phyloP scores from a whole-genome alignment of 805 yeast species.

The Barnettozyma vustinii region DNA sequence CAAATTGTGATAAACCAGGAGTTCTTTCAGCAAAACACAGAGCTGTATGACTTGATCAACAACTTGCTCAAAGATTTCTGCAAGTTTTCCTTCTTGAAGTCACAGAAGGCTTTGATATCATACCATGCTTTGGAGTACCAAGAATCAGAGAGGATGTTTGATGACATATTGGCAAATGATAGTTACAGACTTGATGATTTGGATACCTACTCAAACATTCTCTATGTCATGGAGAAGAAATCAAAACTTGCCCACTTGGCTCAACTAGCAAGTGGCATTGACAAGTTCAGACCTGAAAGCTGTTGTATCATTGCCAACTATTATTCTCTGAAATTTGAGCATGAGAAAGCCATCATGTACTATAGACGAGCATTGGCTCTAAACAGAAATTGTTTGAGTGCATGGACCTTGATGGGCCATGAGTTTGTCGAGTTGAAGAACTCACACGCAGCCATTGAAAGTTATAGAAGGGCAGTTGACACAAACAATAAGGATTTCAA shows the following conservation, averaged over 20 bases:
- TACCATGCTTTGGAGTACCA: slow-evolving; percentile 83
- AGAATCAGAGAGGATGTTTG: slow-evolving; percentile 76
- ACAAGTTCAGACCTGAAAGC: slow-evolving; percentile 87
- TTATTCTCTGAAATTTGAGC: slow-evolving; percentile 86
- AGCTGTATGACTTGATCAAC: slow-evolving; percentile 46
- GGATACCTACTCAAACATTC: slow-evolving; percentile 90
- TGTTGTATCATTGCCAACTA: slow-evolving; percentile 93
- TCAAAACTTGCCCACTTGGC: slow-evolving; percentile 83
- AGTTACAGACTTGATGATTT: slow-evolving; percentile 87
- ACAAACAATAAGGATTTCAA: slow-evolving; percentile 83
- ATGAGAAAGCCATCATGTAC: slow-evolving; percentile 90
- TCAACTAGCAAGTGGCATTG: slow-evolving; percentile 75
- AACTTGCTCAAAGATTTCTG: slow-evolving; percentile 57
- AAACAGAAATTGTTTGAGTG: slow-evolving; percentile 74
- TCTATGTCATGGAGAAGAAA: slow-evolving; percentile 88
- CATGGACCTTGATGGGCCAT: slow-evolving; percentile 99
- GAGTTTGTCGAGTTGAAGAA: slow-evolving; percentile 95
- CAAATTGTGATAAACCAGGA: slow-evolving; percentile 46
- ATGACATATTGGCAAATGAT: slow-evolving; percentile 63
- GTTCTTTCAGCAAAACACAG: slow-evolving; percentile 62
- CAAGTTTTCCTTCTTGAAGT: slow-evolving; percentile 61
- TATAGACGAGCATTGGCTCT: slow-evolving; percentile 84
- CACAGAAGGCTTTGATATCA: slow-evolving; percentile 76
- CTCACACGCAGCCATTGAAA: slow-evolving; percentile 95
- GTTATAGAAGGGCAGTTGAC: slow-evolving; percentile 89